phyloP scores from a whole-genome alignment of 345 rosid genomes.

The Hirschfeldia incana region DNA sequence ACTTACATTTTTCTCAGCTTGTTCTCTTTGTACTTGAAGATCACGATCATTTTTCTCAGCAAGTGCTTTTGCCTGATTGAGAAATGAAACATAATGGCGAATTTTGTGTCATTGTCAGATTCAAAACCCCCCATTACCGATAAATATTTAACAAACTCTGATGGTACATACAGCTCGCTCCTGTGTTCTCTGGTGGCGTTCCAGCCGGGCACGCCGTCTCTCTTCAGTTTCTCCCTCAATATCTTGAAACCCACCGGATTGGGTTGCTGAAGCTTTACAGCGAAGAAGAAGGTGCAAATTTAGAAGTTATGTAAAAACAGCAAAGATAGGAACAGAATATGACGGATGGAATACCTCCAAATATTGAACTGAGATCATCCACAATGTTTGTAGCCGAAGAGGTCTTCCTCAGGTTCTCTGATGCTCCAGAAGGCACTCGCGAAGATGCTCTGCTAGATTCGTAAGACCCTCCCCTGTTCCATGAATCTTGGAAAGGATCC shows the following conservation, averaged over 20 bases:
- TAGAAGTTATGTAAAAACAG: too few relatives aligned
- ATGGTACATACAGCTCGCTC: constrained; percentile 82
- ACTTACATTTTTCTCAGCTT: constrained; percentile 95
- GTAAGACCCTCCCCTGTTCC: constrained; percentile 70
- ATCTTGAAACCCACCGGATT: constrained; percentile 79
- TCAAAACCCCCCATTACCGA: too few relatives aligned
- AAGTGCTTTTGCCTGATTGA: constrained; percentile 80
- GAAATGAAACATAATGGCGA: not conserved
- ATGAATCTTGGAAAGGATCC: constrained; percentile 78
- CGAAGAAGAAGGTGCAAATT: not conserved
- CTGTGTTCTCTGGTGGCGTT: constrained; percentile 95
- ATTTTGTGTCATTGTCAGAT: not conserved
- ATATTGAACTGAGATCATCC: constrained; percentile 55
- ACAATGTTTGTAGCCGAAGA: constrained; percentile 74
- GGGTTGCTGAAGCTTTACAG: constrained; percentile 53
- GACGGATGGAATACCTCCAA: constrained; percentile 62
- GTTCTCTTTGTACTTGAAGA: not conserved
- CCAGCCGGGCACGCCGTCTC: constrained; percentile 86
- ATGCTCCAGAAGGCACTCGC: not conserved
- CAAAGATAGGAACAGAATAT: too few relatives aligned
- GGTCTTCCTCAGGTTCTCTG: constrained; percentile 68
- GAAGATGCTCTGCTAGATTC: constrained; percentile 44
- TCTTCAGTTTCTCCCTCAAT: constrained; percentile 94
- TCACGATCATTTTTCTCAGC: constrained; percentile 64
- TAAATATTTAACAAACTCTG: too few relatives aligned